Conservation (phyloP, 2,329 filamentous ascomycete species). For the Pezicula carpinea region DNA sequence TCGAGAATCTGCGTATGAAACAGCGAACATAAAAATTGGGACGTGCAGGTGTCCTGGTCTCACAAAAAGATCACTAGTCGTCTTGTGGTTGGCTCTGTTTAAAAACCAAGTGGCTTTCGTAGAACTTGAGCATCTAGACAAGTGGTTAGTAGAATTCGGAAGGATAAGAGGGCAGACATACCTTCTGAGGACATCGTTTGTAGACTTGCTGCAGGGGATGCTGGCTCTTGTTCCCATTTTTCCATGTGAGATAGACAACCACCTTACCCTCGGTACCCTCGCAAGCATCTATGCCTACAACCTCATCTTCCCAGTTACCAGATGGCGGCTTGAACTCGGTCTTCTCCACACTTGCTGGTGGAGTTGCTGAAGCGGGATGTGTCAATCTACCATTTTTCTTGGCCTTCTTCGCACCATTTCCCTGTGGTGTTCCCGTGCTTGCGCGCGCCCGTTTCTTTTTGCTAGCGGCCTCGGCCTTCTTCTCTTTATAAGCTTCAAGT, state of each 20-base stretch:
- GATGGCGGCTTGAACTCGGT: slow-evolving; percentile 60
- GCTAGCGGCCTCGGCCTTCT: slow-evolving; percentile 38
- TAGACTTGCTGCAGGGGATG: slow-evolving; percentile 66
- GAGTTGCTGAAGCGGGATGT: slow-evolving; percentile 44
- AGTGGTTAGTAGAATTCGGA: slow-evolving; percentile 7
- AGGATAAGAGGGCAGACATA: slow-evolving; percentile 28
- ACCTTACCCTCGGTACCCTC: slow-evolving; percentile 60
- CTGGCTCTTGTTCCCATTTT: slow-evolving; percentile 67
- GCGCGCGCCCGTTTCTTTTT: slow-evolving; percentile 58
- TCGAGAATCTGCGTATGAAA: too few species aligned
- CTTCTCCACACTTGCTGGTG: slow-evolving; percentile 39
- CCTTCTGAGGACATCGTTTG: slow-evolving; percentile 74
- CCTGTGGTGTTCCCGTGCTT: slow-evolving; percentile 29
- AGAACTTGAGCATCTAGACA: slow-evolving; percentile 42
- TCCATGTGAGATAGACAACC: slow-evolving; percentile 70
- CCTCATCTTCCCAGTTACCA: slow-evolving; percentile 73
- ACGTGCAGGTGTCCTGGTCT: too few species aligned
- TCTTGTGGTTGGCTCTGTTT: too few species aligned
- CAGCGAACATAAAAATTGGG: too few species aligned
- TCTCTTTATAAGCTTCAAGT: slow-evolving; percentile 38
- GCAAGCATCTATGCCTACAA: slow-evolving; percentile 66
- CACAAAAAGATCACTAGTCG: too few species aligned
- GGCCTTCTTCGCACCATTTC: slow-evolving; percentile 19
- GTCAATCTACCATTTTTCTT: slow-evolving; percentile 28
- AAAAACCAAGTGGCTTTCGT: slow-evolving; percentile 39